phyloP scores from a whole-genome alignment of 352 stramenopile species.

The Pythium phragmiticola region DNA sequence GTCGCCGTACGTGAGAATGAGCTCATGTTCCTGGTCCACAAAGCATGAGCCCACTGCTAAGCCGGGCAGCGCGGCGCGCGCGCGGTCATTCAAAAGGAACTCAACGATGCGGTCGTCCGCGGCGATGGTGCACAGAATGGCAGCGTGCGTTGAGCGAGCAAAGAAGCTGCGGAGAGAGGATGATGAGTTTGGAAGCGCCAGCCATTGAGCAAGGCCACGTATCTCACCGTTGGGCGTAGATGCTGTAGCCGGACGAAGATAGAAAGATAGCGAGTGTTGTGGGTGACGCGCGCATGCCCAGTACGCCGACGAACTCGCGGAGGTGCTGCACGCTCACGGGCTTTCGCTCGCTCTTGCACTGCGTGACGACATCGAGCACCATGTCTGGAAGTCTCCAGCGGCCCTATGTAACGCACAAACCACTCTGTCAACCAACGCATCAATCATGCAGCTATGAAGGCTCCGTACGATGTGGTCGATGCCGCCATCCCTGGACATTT shows the following conservation, averaged over 20 bases:
- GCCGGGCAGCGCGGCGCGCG: constrained; percentile 56
- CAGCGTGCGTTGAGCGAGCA: constrained; percentile 54
- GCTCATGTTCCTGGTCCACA: constrained; percentile 53
- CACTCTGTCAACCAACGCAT: neutral
- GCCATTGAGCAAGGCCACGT: neutral
- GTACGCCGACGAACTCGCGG: constrained; percentile 74
- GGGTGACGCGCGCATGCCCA: constrained; percentile 38
- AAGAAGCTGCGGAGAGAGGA: constrained; percentile 44
- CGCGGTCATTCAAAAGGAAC: constrained; percentile 66
- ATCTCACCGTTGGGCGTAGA: constrained; percentile 65
- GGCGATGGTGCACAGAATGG: constrained; percentile 61
- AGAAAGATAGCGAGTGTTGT: constrained; percentile 63
- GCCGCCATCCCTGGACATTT: constrained; percentile 65
- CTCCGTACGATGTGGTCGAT: constrained; percentile 52
- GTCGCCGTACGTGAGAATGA: constrained; percentile 74
- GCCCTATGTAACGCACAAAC: constrained; percentile 35
- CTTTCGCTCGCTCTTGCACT: constrained; percentile 81
- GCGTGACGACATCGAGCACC: constrained; percentile 65
- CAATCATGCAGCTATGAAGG: no score
- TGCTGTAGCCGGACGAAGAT: constrained; percentile 72
- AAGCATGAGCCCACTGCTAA: constrained; percentile 68
- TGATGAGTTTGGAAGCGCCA: neutral
- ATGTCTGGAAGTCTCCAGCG: constrained; percentile 62
- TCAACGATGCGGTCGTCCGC: constrained; percentile 36
- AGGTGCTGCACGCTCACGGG: constrained; percentile 66